A percentile compares a stretch with the other conserved stretches of the same genome.
Conservation (phyloP, 331 rosid species). For the Erythrophleum ivorense region DNA sequence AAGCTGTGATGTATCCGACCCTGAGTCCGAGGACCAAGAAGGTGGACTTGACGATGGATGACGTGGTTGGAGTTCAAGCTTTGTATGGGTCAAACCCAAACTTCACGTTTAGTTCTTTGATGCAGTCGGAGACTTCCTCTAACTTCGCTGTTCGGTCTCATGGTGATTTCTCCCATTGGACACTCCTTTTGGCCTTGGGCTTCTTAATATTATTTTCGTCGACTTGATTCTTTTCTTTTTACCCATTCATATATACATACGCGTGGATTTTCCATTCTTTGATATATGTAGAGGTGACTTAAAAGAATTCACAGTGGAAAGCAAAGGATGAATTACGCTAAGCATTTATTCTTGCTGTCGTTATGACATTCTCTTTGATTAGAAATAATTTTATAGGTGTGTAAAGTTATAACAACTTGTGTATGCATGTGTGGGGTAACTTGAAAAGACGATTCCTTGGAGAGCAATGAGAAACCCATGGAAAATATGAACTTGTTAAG, state of each 20-base stretch:
- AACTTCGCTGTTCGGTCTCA: conserved; percentile 46
- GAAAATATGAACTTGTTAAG: conserved; percentile 14
- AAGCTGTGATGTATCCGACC: conserved; percentile 93
- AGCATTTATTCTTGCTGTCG: neutral
- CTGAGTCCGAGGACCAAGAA: conserved; percentile 75
- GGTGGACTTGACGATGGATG: conserved; percentile 75
- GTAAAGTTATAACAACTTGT: conserved; percentile 34
- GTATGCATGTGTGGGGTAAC: neutral
- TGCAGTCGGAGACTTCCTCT: conserved; percentile 59
- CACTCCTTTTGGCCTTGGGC: conserved; percentile 16
- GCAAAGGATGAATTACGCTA: conserved; percentile 11
- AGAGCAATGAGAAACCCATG: conserved; percentile 9
- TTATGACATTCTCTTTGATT: no score
- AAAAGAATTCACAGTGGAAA: neutral
- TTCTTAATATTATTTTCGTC: conserved; percentile 39
- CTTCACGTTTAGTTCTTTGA: conserved; percentile 64
- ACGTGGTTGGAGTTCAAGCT: conserved; percentile 84
- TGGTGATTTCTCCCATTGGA: conserved; percentile 36
- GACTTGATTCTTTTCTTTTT: conserved; percentile 1
- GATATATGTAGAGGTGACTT: neutral
- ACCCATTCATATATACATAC: neutral
- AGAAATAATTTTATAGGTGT: neutral
- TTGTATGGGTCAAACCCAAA: conserved; percentile 91
- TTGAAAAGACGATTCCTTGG: neutral
- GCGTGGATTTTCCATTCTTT: conserved; percentile 36